Evolutionary conservation across 805 yeast genomes (phyloP).

Genomic region (Candida ponderosae): DNA sequence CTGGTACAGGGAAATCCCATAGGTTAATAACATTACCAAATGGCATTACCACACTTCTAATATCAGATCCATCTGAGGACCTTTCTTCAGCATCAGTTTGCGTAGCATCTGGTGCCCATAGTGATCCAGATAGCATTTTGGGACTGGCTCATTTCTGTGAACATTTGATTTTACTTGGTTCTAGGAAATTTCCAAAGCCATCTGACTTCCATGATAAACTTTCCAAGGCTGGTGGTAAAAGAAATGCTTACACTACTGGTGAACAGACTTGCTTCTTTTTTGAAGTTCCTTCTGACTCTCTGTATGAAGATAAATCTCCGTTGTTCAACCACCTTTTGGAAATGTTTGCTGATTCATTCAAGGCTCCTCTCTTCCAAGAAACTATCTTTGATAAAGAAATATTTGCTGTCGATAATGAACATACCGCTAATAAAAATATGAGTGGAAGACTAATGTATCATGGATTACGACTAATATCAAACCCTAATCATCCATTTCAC

Average conservation of each 20-base stretch:
- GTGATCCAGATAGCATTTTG: constrained; percentile 60
- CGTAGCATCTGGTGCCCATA: constrained; percentile 73
- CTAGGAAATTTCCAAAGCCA: constrained; percentile 44
- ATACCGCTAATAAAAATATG: constrained; percentile 40
- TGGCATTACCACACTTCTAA: constrained; percentile 58
- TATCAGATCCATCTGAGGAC: constrained; percentile 68
- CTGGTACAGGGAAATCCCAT: constrained; percentile 31
- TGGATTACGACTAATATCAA: constrained; percentile 45
- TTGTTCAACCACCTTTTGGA: constrained; percentile 38
- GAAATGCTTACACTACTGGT: constrained; percentile 65
- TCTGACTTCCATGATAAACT: constrained; percentile 36
- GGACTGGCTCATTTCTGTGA: constrained; percentile 93
- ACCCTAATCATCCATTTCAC: constrained; percentile 41
- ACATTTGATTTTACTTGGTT: constrained; percentile 56
- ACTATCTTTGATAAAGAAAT: constrained; percentile 41
- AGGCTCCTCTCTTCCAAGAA: constrained; percentile 40
- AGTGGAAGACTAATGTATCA: constrained; percentile 46
- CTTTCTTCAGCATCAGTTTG: constrained; percentile 64
- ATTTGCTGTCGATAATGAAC: constrained; percentile 60
- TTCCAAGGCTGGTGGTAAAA: constrained; percentile 42
- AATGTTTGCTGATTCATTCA: constrained; percentile 44
- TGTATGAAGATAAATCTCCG: constrained; percentile 8
- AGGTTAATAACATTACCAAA: constrained; percentile 49
- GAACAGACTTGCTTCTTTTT: constrained; percentile 59
- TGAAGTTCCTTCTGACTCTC: constrained; percentile 43